These are phyloP conservation scores for Phaeosphaeria sp. DNA, from an alignment of 2,329 filamentous ascomycete species.

Conservation along the genomic window DNA sequence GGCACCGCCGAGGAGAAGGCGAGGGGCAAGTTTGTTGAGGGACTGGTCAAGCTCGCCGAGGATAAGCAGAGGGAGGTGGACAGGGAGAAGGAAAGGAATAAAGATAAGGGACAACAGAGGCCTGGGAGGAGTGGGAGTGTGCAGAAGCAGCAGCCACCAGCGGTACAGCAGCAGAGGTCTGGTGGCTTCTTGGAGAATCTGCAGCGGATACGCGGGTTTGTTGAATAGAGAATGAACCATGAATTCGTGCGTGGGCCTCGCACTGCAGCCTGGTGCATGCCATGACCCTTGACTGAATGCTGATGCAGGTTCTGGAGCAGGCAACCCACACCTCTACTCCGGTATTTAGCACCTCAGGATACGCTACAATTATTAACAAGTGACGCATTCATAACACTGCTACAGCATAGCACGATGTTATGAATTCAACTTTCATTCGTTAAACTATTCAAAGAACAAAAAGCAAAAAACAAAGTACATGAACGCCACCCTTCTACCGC, in stretches of 20 bases:
- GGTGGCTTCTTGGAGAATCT: conserved; percentile 49
- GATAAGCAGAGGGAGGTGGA: conserved; percentile 64
- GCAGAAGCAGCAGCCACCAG: conserved; percentile 18
- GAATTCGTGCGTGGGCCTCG: neutral
- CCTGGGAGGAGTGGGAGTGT: conserved; percentile 31
- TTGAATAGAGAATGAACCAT: conserved; percentile 27
- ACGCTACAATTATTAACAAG: too few relatives aligned
- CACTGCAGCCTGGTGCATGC: too few relatives aligned
- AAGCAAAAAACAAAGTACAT: conserved; percentile 1
- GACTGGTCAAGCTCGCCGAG: conserved; percentile 80
- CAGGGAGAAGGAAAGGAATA: conserved; percentile 36
- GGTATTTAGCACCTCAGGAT: too few relatives aligned
- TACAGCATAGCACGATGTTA: neutral
- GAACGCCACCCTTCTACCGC: conserved; percentile 12
- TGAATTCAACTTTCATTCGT: neutral
- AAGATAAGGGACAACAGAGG: conserved; percentile 19
- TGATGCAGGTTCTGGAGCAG: too few relatives aligned
- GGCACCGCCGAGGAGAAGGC: conserved; percentile 96
- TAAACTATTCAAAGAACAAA: conserved; percentile 1
- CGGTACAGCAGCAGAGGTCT: conserved; percentile 29
- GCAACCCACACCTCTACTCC: too few relatives aligned
- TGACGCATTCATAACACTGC: too few relatives aligned
- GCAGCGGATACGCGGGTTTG: conserved; percentile 44
- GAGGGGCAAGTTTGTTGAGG: conserved; percentile 79
- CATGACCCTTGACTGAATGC: too few relatives aligned